Percentiles rank a stretch among this genome's conserved stretches.
These are phyloP conservation scores for Vitis hybrid DNA, from an alignment of 177 flowering plant species.

Conservation along the genomic window DNA sequence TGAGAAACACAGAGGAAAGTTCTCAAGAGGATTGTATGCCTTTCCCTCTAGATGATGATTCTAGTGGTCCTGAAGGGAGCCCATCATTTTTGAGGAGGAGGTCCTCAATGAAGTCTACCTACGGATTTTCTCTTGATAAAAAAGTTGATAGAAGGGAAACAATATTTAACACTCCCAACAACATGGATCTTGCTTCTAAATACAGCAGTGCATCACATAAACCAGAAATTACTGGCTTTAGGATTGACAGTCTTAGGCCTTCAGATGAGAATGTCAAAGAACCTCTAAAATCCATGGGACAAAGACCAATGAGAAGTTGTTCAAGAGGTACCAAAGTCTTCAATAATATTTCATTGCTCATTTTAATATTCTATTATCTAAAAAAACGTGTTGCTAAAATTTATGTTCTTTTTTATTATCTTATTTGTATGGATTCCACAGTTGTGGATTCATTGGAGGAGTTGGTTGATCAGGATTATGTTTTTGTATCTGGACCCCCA, in stretches of 20 bases:
- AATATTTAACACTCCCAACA: constrained; percentile 29
- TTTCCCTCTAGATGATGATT: constrained; percentile 73
- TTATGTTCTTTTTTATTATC: constrained; percentile 2
- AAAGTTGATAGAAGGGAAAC: constrained; percentile 35
- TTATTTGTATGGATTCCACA: constrained; percentile 33
- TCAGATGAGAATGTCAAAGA: constrained; percentile 39
- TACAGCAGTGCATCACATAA: constrained; percentile 24
- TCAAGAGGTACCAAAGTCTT: constrained; percentile 53
- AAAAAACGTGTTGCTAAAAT: neutral
- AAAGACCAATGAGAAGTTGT: constrained; percentile 27
- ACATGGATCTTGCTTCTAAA: constrained; percentile 37
- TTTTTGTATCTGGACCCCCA: constrained; percentile 80
- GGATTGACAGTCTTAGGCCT: constrained; percentile 25
- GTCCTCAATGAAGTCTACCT: constrained; percentile 42
- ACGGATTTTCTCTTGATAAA: constrained; percentile 50
- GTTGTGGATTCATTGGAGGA: constrained; percentile 79
- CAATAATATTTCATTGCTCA: constrained; percentile 6
- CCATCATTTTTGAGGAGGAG: constrained; percentile 45
- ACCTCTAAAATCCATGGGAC: constrained; percentile 29
- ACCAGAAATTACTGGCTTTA: constrained; percentile 31
- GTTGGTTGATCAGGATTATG: constrained; percentile 88
- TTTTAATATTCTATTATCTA: constrained; percentile 2
- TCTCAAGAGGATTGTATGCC: constrained; percentile 84
- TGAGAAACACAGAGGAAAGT: constrained; percentile 48
- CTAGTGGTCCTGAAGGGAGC: constrained; percentile 62